Conservation (phyloP, 108 stramenopile species). For the Stephanodiscus minutulus region DNA sequence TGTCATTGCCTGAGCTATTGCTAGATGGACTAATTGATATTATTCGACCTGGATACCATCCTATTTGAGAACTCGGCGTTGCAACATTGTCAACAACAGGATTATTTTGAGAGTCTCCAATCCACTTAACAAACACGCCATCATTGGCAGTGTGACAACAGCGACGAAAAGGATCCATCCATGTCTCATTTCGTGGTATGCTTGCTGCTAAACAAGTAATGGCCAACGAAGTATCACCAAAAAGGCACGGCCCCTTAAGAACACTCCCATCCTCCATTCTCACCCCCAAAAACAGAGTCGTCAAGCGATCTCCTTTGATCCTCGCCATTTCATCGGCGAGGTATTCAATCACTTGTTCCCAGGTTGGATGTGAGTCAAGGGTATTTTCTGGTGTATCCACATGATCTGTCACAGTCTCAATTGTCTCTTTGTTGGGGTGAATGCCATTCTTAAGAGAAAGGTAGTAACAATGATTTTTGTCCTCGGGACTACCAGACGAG, state of each 20-base stretch:
- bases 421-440: slow-evolving; percentile 21
- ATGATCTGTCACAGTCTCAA: neutral
- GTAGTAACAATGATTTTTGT: slow-evolving; percentile 6
- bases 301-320: slow-evolving; percentile 38
- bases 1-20: neutral
- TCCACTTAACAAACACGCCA: slow-evolving; percentile 40
- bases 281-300: slow-evolving; percentile 35
- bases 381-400: neutral
- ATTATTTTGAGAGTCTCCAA: slow-evolving; percentile 8
- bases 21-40: neutral
- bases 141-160: slow-evolving; percentile 25
- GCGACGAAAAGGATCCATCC: slow-evolving; percentile 41
- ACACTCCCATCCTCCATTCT: slow-evolving; percentile 38
- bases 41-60: slow-evolving; percentile 46
- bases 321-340: slow-evolving; percentile 50
- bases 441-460: slow-evolving; percentile 31
- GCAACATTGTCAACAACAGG: neutral
- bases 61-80: slow-evolving; percentile 5
- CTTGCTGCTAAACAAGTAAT: neutral
- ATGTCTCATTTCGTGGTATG: slow-evolving; percentile 36
- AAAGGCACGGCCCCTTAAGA: slow-evolving; percentile 29
- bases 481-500: neutral
- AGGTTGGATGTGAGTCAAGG: neutral
- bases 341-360: slow-evolving; percentile 47
- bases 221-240: slow-evolving; percentile 16